These are phyloP conservation scores for Angomonas deanei DNA, from an alignment of 208 protist species.

Conservation along the genomic window DNA sequence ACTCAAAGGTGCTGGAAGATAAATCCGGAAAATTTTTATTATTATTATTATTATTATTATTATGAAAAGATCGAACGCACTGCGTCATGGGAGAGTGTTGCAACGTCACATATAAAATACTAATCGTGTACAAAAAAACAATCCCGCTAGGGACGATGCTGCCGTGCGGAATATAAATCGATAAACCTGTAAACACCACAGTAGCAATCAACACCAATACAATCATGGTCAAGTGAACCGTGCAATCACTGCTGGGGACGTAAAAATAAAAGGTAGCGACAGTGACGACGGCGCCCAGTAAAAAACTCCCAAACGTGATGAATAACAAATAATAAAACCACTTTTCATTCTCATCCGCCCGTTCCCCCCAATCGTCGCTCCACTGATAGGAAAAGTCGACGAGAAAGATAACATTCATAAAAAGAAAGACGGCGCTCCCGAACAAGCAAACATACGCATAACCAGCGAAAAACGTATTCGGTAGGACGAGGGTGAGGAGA, in stretches of 20 bases:
- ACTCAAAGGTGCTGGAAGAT: constrained; percentile 12
- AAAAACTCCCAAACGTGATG: constrained; percentile 40
- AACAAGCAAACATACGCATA: constrained; percentile 87
- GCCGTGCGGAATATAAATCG: constrained; percentile 82
- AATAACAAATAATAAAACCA: constrained; percentile 85
- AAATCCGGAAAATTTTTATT: constrained; percentile 11
- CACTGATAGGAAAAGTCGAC: constrained; percentile 93
- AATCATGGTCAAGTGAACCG: constrained; percentile 81
- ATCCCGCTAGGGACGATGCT: constrained; percentile 90
- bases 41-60: constrained; percentile 4
- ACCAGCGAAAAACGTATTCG: constrained; percentile 75
- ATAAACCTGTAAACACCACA: constrained; percentile 72
- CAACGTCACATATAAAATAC: constrained; percentile 85
- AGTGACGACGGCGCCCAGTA: constrained; percentile 36
- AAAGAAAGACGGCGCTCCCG: constrained; percentile 69
- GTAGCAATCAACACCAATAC: constrained; percentile 70
- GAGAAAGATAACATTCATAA: constrained; percentile 90
- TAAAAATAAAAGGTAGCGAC: constrained; percentile 69
- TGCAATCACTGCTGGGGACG: constrained; percentile 75
- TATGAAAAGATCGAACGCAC: constrained; percentile 61
- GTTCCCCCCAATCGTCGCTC: constrained; percentile 88
- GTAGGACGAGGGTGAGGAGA: constrained; percentile 71
- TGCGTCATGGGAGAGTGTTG: constrained; percentile 38
- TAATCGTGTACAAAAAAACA: constrained; percentile 87
- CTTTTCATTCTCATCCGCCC: constrained; percentile 71